phyloP scores from a whole-genome alignment of 2,329 filamentous ascomycete species.

The Aspergillus niger region DNA sequence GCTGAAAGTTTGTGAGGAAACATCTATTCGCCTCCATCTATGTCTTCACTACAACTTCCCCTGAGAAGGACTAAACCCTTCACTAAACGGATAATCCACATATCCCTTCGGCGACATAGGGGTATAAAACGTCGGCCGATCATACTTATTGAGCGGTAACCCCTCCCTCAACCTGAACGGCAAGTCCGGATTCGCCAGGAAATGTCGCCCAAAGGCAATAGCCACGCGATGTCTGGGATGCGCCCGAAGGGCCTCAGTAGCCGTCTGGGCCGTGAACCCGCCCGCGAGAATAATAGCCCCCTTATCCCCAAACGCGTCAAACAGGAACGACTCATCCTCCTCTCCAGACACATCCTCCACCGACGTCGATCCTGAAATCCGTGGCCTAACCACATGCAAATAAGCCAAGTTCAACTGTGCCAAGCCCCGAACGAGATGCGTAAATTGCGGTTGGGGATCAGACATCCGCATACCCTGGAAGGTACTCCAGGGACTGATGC shows the following conservation, averaged over 20 bases:
- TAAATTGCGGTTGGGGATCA: constrained; percentile 63
- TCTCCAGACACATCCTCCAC: constrained; percentile 12
- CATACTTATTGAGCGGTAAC: constrained; percentile 37
- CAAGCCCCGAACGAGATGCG: constrained; percentile 10
- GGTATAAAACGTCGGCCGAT: constrained; percentile 43
- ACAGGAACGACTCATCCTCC: constrained; percentile 11
- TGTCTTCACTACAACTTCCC: no score
- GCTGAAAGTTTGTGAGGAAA: no score
- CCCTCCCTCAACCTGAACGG: constrained; percentile 38
- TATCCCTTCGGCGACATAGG: constrained; percentile 35
- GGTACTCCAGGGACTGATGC: constrained; percentile 42
- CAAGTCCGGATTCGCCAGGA: constrained; percentile 47
- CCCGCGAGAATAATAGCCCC: constrained; percentile 17
- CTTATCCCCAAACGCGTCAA: constrained; percentile 8
- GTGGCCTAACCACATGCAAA: constrained; percentile 14
- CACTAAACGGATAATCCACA: constrained; percentile 31
- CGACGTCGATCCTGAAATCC: background rate
- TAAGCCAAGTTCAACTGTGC: constrained; percentile 8
- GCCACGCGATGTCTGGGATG: constrained; percentile 17
- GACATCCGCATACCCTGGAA: constrained; percentile 55
- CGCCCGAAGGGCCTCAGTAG: constrained; percentile 13
- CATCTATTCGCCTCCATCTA: no score
- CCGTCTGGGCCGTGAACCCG: constrained; percentile 9
- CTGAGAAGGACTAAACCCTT: background rate
- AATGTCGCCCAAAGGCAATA: constrained; percentile 43